Evolutionary conservation across 2,329 filamentous ascomycete species (phyloP).

Genomic region (Byssothecium circinans): DNA sequence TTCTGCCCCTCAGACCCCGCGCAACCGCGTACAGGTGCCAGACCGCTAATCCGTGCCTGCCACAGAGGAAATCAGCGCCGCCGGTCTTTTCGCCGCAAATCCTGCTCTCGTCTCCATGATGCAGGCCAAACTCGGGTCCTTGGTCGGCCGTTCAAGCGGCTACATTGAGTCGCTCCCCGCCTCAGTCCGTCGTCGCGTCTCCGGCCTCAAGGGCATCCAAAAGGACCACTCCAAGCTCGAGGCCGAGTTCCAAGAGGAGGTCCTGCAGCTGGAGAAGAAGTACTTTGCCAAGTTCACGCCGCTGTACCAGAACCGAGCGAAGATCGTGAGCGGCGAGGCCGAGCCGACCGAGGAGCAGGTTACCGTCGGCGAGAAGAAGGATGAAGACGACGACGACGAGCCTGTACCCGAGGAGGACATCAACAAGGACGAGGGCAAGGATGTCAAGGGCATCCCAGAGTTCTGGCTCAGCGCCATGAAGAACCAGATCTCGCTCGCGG

Average conservation of each 20-base stretch:
- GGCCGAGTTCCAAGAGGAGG: conserved; percentile 97
- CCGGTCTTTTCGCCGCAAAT: conserved; percentile 93
- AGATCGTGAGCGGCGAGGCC: conserved; percentile 82
- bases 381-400: conserved; percentile 65
- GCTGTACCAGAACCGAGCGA: conserved; percentile 90
- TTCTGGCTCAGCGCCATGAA: conserved; percentile 99
- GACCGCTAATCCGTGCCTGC: conserved; percentile 41
- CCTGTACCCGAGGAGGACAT: conserved; percentile 56
- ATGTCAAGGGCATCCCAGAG: conserved; percentile 84
- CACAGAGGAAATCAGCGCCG: conserved; percentile 87
- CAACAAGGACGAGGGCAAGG: conserved; percentile 58
- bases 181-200: conserved; percentile 87
- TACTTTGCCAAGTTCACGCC: conserved; percentile 99
- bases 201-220: conserved; percentile 95
- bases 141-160: conserved; percentile 92
- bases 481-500: conserved; percentile 94
- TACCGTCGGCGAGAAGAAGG: conserved; percentile 78
- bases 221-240: conserved; percentile 99
- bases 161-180: conserved; percentile 95
- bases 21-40: conserved; percentile 16
- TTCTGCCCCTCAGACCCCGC: conserved; percentile 30
- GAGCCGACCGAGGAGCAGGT: conserved; percentile 90
- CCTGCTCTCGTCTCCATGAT: conserved; percentile 96
- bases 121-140: conserved; percentile 88
- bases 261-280: conserved; percentile 97